A percentile compares a stretch with the other conserved stretches of the same genome.
These are phyloP conservation scores for Picocystis sp. DNA, from an alignment of 163 green algal species.

Conservation along the genomic window DNA sequence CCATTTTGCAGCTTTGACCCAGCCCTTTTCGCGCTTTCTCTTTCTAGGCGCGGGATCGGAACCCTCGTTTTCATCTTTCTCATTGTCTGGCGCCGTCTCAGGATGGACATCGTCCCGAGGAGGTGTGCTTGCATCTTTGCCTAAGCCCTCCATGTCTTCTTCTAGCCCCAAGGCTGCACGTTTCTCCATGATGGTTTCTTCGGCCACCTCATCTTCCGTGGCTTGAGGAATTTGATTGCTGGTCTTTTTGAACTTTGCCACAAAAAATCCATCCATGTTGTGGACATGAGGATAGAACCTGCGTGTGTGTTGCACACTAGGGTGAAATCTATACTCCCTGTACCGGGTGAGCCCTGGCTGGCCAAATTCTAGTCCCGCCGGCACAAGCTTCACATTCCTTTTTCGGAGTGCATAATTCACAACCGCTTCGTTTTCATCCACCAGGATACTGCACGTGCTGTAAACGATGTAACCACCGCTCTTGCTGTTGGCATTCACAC, in stretches of 20 bases:
- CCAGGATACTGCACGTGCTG: conserved; percentile 89
- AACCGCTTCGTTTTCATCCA: conserved; percentile 96
- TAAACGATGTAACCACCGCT: conserved; percentile 59
- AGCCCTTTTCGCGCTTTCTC: too few relatives aligned
- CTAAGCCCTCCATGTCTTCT: neutral
- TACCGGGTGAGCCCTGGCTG: conserved; percentile 57
- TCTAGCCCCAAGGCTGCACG: neutral
- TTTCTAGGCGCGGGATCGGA: too few relatives aligned
- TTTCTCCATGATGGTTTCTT: neutral
- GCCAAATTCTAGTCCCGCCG: conserved; percentile 85
- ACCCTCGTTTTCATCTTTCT: too few relatives aligned
- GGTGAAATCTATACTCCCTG: conserved; percentile 88
- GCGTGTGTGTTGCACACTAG: conserved; percentile 54
- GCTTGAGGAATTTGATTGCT: conserved; percentile 35
- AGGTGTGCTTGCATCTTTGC: neutral
- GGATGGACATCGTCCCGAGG: too few relatives aligned
- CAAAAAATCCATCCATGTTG: conserved; percentile 96
- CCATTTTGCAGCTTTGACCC: too few relatives aligned
- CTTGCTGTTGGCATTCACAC: conserved; percentile 66
- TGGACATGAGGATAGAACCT: conserved; percentile 97
- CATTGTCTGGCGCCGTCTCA: too few relatives aligned
- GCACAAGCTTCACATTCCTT: conserved; percentile 60
- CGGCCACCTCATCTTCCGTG: conserved; percentile 2
- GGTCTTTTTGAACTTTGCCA: conserved; percentile 91
- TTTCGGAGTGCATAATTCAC: conserved; percentile 91